phyloP scores from a whole-genome alignment of 202 grass and related monocot species.

The Eragrostis tef region DNA sequence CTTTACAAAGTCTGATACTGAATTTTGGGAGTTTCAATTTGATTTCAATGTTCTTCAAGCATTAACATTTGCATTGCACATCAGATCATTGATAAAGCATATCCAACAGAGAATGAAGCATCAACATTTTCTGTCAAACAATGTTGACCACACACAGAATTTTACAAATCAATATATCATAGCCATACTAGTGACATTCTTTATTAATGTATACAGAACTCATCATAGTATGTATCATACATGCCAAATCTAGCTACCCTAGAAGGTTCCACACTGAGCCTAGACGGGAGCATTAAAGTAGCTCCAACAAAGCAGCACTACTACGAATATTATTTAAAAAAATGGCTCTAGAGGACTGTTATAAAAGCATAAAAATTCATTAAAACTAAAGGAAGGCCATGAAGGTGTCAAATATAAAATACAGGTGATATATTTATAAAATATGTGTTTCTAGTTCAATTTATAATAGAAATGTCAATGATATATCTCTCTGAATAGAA shows the following conservation, averaged over 20 bases:
- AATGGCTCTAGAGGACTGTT: background rate
- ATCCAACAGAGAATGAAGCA: slow-evolving; percentile 8
- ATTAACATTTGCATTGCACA: slow-evolving; percentile 2
- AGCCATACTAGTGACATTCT: background rate
- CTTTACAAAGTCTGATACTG: background rate
- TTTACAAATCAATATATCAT: background rate
- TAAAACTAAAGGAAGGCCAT: background rate
- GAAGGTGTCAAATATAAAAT: slow-evolving; percentile 6
- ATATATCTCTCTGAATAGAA: slow-evolving; percentile 26
- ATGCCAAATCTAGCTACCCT: background rate
- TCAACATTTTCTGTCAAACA: background rate
- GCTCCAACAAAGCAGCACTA: background rate
- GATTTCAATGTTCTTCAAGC: slow-evolving; percentile 18
- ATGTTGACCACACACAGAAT: background rate
- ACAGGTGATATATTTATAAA: background rate
- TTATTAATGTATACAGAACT: background rate
- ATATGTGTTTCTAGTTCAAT: slow-evolving; percentile 12
- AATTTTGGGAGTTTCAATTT: slow-evolving; percentile 22
- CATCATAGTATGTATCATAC: background rate
- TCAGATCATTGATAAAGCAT: slow-evolving; percentile 8
- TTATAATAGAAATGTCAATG: slow-evolving; percentile 21
- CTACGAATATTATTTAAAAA: background rate
- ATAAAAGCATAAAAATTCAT: slow-evolving; percentile 19
- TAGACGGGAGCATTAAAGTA: background rate
- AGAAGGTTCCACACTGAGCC: background rate